Evolutionary conservation across 768 basidiomycete species (phyloP), one percentile per base, ranked within the genome.

Genomic region (Daedaleopsis nitida): DNA sequence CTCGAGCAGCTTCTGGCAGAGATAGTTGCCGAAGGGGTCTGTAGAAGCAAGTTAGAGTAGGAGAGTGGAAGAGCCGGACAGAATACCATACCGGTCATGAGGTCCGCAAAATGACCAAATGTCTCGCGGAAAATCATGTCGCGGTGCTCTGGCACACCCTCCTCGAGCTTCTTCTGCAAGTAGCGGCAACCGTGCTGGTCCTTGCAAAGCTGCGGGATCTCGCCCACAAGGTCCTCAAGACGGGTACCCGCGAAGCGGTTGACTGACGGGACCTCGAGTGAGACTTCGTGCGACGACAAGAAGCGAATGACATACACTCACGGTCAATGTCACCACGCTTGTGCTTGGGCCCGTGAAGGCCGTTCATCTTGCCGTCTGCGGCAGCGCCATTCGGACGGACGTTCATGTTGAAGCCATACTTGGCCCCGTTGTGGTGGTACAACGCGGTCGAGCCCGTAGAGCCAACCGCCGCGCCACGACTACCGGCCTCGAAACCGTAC

Each of bases 61-160:
- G 17, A 24, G 14, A 42, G 35, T 19, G 50, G 34, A 60, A 42
- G 35, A 54, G 52, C 24, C 19, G 37, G 23, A 62, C 43, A 51
- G 44, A 72, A n/a, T n/a, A n/a, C n/a, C 82, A 34, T 62, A 92
- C 92, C 93, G 35, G 94, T 98, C 97, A 99, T 99, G 63, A 99
- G 83, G 67, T 98, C 97, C 51, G 96, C 92, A 70, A 98, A 98
- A 70, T 98, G 96, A 49, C 90, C 88, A 69, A 96, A 98, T 1
- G 96, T 98, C 79, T 99, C 97, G 61, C 91, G 86, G 84, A 98
- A 99, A 73, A 99, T 99, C 92, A 98, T 96, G 70, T 99, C 97
- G 55, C 97, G 86, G 75, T 99, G 96, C 73, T 96, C 96, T 5
- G 96, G 84, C 60, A 90, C 86, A 57, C 92, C 93, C 71, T 99